A percentile compares a stretch with the other conserved stretches of the same genome.
Conservation (phyloP, 2,329 filamentous ascomycete genomes). For the Cordyceps cicadae region DNA sequence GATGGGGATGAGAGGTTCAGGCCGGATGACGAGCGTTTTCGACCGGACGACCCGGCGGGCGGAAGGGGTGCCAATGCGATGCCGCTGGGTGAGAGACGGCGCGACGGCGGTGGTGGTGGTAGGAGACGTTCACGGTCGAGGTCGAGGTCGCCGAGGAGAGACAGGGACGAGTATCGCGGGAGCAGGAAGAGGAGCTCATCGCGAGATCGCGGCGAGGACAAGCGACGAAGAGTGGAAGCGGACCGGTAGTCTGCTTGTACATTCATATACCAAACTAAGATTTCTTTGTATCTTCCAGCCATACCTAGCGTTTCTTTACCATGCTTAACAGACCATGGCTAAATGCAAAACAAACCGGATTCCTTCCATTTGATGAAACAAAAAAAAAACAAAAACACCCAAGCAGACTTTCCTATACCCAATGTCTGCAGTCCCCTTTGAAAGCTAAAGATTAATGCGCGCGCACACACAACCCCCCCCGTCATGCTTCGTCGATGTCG, state of each 20-base stretch:
- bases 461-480: neutral
- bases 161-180: conserved; percentile 36
- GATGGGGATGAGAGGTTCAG: conserved; percentile 57
- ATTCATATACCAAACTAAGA: neutral
- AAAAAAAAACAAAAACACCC: neutral
- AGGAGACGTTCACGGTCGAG: conserved; percentile 24
- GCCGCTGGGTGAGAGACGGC: conserved; percentile 53
- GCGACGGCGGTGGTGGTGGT: conserved; percentile 26
- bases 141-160: conserved; percentile 43
- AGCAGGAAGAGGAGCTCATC: conserved; percentile 52
- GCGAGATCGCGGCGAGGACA: conserved; percentile 48
- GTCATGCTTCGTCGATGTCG: no score
- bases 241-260: conserved; percentile 17
- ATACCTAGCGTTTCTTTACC: neutral
- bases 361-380: neutral
- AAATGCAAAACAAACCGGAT: neutral
- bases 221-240: conserved; percentile 48
- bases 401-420: neutral
- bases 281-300: neutral
- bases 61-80: conserved; percentile 62
- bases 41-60: conserved; percentile 32
- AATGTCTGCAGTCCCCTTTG: neutral
- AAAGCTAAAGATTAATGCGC: neutral
- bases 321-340: neutral
- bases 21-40: conserved; percentile 49